Evolutionary conservation across 495 filamentous ascomycete genomes (phyloP).

Genomic region (Hypomontagnella monticulosa): DNA sequence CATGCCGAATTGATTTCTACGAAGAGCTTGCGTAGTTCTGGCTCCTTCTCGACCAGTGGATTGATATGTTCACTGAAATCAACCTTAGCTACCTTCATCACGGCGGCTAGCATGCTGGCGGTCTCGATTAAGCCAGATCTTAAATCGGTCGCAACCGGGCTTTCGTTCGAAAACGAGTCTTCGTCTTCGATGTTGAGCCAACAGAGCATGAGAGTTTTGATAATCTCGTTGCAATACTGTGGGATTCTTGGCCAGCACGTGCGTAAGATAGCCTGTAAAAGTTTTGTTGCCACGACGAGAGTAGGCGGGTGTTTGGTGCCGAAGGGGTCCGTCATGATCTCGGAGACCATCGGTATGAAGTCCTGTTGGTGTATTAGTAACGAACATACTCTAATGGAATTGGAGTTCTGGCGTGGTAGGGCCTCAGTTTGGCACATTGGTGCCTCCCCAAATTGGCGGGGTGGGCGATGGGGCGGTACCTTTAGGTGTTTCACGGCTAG

Average conservation of each 20-base stretch:
- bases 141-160: constrained; percentile 43
- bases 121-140: constrained; percentile 58
- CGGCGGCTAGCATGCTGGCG: constrained; percentile 43
- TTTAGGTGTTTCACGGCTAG: constrained; percentile 79
- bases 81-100: constrained; percentile 41
- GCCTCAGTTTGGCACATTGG: not conserved
- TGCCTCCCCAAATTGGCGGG: not conserved
- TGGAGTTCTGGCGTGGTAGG: constrained; percentile 11
- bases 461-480: constrained; percentile 43
- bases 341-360: constrained; percentile 72
- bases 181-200: constrained; percentile 71
- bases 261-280: constrained; percentile 68
- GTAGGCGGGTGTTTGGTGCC: constrained; percentile 65
- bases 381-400: constrained; percentile 3
- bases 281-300: constrained; percentile 61
- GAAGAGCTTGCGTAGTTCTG: constrained; percentile 54
- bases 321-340: constrained; percentile 76
- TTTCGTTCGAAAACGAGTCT: constrained; percentile 31
- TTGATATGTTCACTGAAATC: constrained; percentile 46
- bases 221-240: constrained; percentile 72
- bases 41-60: constrained; percentile 55
- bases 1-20: constrained; percentile 20
- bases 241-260: constrained; percentile 78
- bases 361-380: constrained; percentile 52
- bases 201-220: constrained; percentile 69